These are phyloP conservation scores for Kuraishia hungarica DNA, from an alignment of 805 yeast genomes.

Conservation along the genomic window DNA sequence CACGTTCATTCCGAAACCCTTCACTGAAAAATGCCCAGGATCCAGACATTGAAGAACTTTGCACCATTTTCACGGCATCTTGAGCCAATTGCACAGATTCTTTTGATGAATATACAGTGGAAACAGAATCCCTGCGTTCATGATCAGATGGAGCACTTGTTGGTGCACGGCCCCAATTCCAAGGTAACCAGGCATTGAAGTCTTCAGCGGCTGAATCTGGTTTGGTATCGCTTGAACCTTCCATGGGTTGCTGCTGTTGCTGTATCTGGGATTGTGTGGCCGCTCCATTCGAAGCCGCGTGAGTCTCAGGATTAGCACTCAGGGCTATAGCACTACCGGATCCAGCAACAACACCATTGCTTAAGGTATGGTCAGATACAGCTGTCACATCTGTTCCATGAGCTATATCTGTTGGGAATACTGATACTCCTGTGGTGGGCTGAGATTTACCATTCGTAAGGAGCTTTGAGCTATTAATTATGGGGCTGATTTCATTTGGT, in stretches of 20 bases:
- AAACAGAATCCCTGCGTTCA: neutral
- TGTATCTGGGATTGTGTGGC: neutral
- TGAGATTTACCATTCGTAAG: neutral
- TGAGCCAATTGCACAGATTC: conserved; percentile 14
- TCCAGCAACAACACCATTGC: neutral
- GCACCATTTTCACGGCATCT: conserved; percentile 15
- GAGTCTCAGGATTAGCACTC: too few relatives aligned
- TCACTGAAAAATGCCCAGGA: conserved; percentile 20
- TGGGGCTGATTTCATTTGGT: neutral
- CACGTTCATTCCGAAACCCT: neutral
- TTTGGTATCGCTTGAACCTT: neutral
- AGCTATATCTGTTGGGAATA: neutral
- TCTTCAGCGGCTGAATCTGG: neutral
- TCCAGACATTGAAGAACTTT: conserved; percentile 10
- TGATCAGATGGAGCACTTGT: neutral
- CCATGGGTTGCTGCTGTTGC: neutral
- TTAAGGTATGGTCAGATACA: neutral
- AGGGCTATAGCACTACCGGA: neutral
- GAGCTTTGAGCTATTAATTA: neutral
- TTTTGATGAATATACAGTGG: conserved; percentile 10
- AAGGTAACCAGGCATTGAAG: conserved; percentile 9
- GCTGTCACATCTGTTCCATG: neutral
- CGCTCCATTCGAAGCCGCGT: too few relatives aligned
- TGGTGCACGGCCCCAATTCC: conserved; percentile 9
- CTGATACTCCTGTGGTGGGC: neutral